Conservation (phyloP, 116 monocot species). For the Zostera marina region DNA sequence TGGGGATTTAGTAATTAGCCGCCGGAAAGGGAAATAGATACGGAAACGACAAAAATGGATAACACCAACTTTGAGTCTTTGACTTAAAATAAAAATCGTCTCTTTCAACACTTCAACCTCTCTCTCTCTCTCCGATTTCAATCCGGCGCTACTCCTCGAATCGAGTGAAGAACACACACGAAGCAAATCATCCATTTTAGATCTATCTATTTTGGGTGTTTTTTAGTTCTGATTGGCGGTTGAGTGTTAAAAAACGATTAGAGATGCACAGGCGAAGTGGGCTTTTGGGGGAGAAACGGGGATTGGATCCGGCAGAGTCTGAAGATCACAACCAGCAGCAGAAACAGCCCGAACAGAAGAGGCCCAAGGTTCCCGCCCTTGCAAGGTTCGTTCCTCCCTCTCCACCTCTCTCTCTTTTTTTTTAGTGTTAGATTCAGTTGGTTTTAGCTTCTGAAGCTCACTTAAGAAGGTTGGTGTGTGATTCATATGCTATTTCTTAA, state of each 20-base stretch:
- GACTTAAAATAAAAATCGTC: too few relatives aligned
- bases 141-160: too few relatives aligned
- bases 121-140: too few relatives aligned
- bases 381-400: slow-evolving; percentile 30
- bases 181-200: too few relatives aligned
- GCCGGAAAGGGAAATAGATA: too few relatives aligned
- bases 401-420: not conserved
- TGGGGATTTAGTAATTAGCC: not conserved
- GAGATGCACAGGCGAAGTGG: slow-evolving; percentile 5
- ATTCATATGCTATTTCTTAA: too few relatives aligned
- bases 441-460: too few relatives aligned
- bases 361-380: slow-evolving; percentile 49
- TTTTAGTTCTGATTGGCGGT: slow-evolving; percentile 1
- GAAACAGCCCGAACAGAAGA: slow-evolving; percentile 27
- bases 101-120: too few relatives aligned
- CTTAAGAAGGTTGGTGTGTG: too few relatives aligned
- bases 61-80: too few relatives aligned
- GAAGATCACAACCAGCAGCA: slow-evolving; percentile 17
- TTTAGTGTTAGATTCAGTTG: not conserved
- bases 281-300: slow-evolving; percentile 23
- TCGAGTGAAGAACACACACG: too few relatives aligned
- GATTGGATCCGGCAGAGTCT: slow-evolving; percentile 25
- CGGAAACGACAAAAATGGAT: too few relatives aligned
- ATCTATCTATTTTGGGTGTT: slow-evolving; percentile 2
- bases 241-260: not conserved